A percentile compares a stretch with the other conserved stretches of the same genome.
Evolutionary conservation across 2,329 filamentous ascomycete species (phyloP).

Genomic region (Chrysoporthe deuterocubensis): DNA sequence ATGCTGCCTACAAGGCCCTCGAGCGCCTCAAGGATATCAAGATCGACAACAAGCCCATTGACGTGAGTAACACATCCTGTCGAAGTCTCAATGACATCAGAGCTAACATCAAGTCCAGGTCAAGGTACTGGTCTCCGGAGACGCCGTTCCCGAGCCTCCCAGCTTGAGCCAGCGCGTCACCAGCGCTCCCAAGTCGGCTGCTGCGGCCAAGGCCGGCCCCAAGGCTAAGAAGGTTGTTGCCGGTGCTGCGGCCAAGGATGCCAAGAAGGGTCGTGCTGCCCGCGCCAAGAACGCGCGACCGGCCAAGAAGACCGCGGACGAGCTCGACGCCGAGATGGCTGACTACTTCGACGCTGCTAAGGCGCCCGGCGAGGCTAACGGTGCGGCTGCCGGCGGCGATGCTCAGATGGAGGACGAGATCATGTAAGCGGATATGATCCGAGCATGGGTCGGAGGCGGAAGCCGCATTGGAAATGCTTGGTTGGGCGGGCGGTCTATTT

Average conservation of each 20-base stretch:
- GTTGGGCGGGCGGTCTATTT: not conserved
- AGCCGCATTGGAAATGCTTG: not conserved
- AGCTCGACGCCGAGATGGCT: conserved; percentile 96
- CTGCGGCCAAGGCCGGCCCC: conserved; percentile 69
- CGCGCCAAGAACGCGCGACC: conserved; percentile 63
- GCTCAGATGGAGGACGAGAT: conserved; percentile 72
- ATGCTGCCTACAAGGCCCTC: conserved; percentile 83
- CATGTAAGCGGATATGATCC: conserved; percentile 40
- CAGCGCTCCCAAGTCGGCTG: conserved; percentile 78
- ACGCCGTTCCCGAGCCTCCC: conserved; percentile 68
- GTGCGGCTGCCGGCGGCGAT: conserved; percentile 52
- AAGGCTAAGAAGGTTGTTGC: conserved; percentile 49
- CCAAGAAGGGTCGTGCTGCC: conserved; percentile 55
- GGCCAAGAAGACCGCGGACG: conserved; percentile 87
- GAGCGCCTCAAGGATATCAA: conserved; percentile 84
- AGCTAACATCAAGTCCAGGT: conserved; percentile 58
- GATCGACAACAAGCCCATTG: conserved; percentile 89
- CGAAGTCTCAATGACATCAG: not conserved
- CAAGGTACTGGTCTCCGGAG: conserved; percentile 82
- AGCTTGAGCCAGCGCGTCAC: conserved; percentile 82
- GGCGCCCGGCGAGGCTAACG: conserved; percentile 48
- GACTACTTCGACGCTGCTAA: conserved; percentile 77
- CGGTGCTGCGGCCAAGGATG: conserved; percentile 47
- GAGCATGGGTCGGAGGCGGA: not conserved
- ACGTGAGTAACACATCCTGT: conserved; percentile 58